Base-by-base conservation (phyloP, 2,329 filamentous ascomycete genomes). In the Epichloe amarillans region DNA sequence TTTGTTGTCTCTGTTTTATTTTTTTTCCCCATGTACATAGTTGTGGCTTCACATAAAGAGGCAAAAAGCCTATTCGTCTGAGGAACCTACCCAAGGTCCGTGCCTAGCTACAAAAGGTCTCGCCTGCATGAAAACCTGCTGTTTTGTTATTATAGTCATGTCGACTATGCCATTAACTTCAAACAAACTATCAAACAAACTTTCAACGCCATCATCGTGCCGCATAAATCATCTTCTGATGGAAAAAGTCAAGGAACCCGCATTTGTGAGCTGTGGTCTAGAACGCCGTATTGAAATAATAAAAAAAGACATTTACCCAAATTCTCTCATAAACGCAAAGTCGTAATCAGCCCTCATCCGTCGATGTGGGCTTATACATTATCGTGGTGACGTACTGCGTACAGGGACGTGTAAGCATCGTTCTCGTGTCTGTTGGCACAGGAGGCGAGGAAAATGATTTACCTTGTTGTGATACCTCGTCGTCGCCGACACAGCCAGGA, bases 401-500 rank as follows among this genome's bases (percentile, higher is more conserved):
- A 43, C 30, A 12, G 14, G n/a, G 12, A 23, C 12, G 12, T 8
- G 38, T 52, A 17, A 51, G 52, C 40, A 45, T 33, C 5, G 21
- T 33, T 37, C 38, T 37, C 12, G 8, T 4, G 15, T 12, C 14
- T 8, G 8, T 21, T 5, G 7, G 10, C 19, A 14, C 3, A 15
- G 10, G 23, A 12, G 35, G 15, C 15, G 6, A 4, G 7, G 4
- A n/a, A 35, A 26, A 52, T 26, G 1, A 61, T 73, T 51, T 62
- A 88, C 88, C 81, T 98, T 98, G 69, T 87, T 84, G 72, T 89
- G 94, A 67, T 97, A 98, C 66, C 93, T 79, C n/a, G 93, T 98
- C 5, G 93, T 98, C 14, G 88, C 91, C 62, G 90, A 96, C 5
- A 95, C 94, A 36, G 93, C 93, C 56, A 98, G 75, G 26, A 97